Base-by-base conservation (phyloP, 345 rosid genomes). In the Lepidium africanum region DNA sequence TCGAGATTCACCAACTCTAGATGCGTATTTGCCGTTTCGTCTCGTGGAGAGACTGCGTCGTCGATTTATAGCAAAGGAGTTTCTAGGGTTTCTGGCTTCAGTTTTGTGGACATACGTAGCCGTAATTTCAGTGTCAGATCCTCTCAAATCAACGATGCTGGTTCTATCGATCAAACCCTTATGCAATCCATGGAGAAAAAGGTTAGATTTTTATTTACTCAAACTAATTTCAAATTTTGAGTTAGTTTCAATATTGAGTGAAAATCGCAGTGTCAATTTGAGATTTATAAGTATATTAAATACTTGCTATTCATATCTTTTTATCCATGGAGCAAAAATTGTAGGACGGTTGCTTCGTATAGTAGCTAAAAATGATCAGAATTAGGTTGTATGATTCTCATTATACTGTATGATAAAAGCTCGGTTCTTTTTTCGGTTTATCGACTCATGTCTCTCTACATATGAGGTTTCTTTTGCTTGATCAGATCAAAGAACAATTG, bases 121-220 rank as follows among this genome's bases (percentile, higher is more conserved):
- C 81, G 80, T 33, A 62, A 76, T 19, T 85, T 88, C 77, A 76
- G 64, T 57, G 63, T 78, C 2, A 75, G 78, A 74, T 88, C 96
- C 49, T 78, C 96, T 37, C 76, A 85, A 42, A 84, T 90, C 63
- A 93, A 85, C 52, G 96, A 86, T 63, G 81, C 94, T 76, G 97
- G 97, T 16, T 90, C 96, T 37, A 80, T 93, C 51, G 94, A 88
- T 76, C 83, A 82, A 50, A 85, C 97, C 46, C 91, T 88, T 63
- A 90, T 93, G 86, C 85, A 80, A 74, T 88, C 98, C 51, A 93
- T 90, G 98, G 89, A 87, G 84, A 79, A 62, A 52, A 93, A 90
- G 91, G 98, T 93, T n/a, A 12, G 27, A 55, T 57, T 57, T 77
- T n/a, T 49, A 8, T 42, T 36, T 6, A 21, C 40, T 43, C 36